Percentiles rank a stretch among this genome's conserved stretches.
phyloP scores from a whole-genome alignment of 225 moss, liverwort and hornwort species.

The Pseudoscleropodium purum region DNA sequence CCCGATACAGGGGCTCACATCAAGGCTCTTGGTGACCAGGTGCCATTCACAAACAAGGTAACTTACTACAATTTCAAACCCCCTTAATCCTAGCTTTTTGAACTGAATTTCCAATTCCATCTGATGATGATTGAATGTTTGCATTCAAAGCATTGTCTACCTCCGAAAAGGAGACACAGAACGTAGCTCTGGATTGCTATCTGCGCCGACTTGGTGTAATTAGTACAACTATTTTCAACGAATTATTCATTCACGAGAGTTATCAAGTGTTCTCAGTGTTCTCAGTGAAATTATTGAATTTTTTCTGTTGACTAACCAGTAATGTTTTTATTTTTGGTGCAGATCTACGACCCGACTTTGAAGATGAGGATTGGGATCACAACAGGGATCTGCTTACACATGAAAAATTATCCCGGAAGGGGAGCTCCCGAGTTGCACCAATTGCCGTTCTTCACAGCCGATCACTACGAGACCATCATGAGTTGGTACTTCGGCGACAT shows the following conservation, averaged over 20 bases:
- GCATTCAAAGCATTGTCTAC: background rate
- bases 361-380: conserved; percentile 39
- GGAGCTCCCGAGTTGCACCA: conserved; percentile 29
- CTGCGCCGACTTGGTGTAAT: background rate
- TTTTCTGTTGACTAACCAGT: background rate
- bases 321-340: background rate
- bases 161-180: background rate
- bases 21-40: conserved; percentile 48
- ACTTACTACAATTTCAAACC: background rate
- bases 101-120: background rate
- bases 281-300: no score
- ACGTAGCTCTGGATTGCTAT: background rate
- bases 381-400: conserved; percentile 38
- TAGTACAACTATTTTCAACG: background rate
- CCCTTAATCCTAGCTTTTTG: background rate
- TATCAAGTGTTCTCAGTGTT: background rate
- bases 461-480: conserved; percentile 54
- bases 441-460: conserved; percentile 23
- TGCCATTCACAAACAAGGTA: conserved; percentile 56
- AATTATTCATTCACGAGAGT: background rate
- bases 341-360: conserved; percentile 38
- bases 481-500: conserved; percentile 57
- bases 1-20: conserved; percentile 36
- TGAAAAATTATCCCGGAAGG: conserved; percentile 34
- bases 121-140: background rate